A percentile compares a stretch with the other conserved stretches of the same genome.
Evolutionary conservation across 352 stramenopile species (phyloP).

Genomic region (Globisporangium rhizosaccharum): DNA sequence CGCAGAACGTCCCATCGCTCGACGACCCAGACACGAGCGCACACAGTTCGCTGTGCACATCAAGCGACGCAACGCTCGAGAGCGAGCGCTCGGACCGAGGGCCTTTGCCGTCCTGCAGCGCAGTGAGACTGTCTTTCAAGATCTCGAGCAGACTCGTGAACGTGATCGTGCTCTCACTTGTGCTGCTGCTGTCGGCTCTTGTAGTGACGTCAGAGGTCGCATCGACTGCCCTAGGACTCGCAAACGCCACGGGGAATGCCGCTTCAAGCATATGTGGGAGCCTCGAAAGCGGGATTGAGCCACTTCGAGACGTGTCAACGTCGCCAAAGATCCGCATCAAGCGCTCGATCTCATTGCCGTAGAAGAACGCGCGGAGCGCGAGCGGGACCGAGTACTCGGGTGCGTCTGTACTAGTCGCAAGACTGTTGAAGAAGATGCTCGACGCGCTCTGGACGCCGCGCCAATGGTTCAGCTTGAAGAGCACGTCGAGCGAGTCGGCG

Average conservation of each 20-base stretch:
- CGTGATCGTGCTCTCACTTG: slow-evolving; percentile 9
- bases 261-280: slow-evolving; percentile 18
- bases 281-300: slow-evolving; percentile 11
- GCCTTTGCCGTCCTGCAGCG: slow-evolving; percentile 2
- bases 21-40: slow-evolving; percentile 29
- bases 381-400: slow-evolving; percentile 26
- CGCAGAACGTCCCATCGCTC: slow-evolving; percentile 28
- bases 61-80: slow-evolving; percentile 22
- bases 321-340: slow-evolving; percentile 23
- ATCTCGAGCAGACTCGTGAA: slow-evolving; percentile 26
- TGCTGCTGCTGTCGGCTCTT: background rate
- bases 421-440: slow-evolving; percentile 21
- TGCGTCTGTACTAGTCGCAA: background rate
- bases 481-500: slow-evolving; percentile 26
- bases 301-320: slow-evolving; percentile 4
- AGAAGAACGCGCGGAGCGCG: slow-evolving; percentile 23
- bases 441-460: slow-evolving; percentile 24
- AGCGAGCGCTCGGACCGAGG: slow-evolving; percentile 1
- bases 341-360: slow-evolving; percentile 29
- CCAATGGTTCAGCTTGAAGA: slow-evolving; percentile 41
- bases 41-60: slow-evolving; percentile 18
- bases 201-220: too few relatives aligned
- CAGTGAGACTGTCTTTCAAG: slow-evolving; percentile 20
- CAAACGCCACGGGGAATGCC: slow-evolving; percentile 14
- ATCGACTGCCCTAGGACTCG: background rate